Evolutionary conservation across 805 yeast species (phyloP).

Genomic region (Starmera quercuum): DNA sequence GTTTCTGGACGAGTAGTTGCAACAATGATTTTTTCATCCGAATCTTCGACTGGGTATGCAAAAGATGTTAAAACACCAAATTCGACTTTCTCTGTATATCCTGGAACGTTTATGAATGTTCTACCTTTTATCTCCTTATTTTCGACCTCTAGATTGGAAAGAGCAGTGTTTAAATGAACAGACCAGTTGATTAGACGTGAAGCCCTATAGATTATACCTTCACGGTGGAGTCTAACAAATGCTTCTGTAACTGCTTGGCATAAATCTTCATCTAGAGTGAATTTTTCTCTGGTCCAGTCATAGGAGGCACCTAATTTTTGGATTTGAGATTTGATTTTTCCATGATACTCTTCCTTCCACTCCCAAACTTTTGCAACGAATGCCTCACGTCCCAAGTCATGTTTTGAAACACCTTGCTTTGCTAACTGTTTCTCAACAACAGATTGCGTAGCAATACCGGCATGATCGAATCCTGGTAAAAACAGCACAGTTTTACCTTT

Average conservation of each 20-base stretch:
- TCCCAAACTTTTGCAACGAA: slow-evolving; percentile 91
- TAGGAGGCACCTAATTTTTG: slow-evolving; percentile 90
- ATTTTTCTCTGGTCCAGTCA: slow-evolving; percentile 93
- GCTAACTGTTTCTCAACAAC: slow-evolving; percentile 94
- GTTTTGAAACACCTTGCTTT: slow-evolving; percentile 80
- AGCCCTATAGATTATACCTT: slow-evolving; percentile 92
- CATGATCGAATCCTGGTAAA: slow-evolving; percentile 97
- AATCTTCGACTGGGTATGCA: slow-evolving; percentile 80
- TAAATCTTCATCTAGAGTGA: slow-evolving; percentile 77
- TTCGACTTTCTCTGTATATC: slow-evolving; percentile 83
- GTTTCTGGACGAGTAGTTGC: slow-evolving; percentile 99
- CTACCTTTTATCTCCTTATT: slow-evolving; percentile 82
- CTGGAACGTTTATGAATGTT: slow-evolving; percentile 78
- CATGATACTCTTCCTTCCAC: slow-evolving; percentile 94
- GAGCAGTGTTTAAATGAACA: slow-evolving; percentile 86
- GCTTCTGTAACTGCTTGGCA: slow-evolving; percentile 83
- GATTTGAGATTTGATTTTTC: slow-evolving; percentile 77
- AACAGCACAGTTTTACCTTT: slow-evolving; percentile 89
- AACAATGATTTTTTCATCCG: slow-evolving; percentile 81
- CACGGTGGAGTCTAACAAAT: slow-evolving; percentile 85
- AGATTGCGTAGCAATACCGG: slow-evolving; percentile 98
- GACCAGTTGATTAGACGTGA: slow-evolving; percentile 94
- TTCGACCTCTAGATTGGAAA: slow-evolving; percentile 94
- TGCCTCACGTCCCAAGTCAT: slow-evolving; percentile 89
- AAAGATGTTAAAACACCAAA: slow-evolving; percentile 96